Evolutionary conservation across 2,329 filamentous ascomycete genomes (phyloP).

Genomic region (Plenodomus lindquistii): DNA sequence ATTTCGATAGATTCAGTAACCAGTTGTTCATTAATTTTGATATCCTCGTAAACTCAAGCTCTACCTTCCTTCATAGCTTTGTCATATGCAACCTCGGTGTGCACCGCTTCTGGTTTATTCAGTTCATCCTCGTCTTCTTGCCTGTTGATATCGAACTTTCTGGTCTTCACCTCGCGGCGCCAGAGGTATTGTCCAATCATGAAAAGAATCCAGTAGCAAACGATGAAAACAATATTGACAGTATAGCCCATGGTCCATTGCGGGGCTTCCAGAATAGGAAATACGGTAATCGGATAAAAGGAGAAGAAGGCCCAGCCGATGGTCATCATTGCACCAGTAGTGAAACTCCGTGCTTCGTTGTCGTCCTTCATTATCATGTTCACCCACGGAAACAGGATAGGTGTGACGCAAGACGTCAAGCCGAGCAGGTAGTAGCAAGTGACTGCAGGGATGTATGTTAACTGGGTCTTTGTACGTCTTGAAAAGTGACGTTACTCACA

Average conservation of each 20-base stretch:
- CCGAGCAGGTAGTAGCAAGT: slow-evolving; percentile 29
- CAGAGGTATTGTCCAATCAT: slow-evolving; percentile 38
- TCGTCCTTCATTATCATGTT: slow-evolving; percentile 40
- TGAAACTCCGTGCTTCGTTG: slow-evolving; percentile 47
- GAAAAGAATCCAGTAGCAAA: slow-evolving; percentile 37
- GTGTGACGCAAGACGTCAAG: slow-evolving; percentile 29
- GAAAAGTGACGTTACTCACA: slow-evolving; percentile 29
- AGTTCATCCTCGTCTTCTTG: slow-evolving; percentile 8
- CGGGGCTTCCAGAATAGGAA: slow-evolving; percentile 34
- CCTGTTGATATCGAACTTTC: slow-evolving; percentile 20
- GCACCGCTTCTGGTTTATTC: slow-evolving; percentile 7
- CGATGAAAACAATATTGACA: slow-evolving; percentile 27
- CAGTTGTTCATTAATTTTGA: too few species aligned
- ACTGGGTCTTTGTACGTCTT: too few species aligned
- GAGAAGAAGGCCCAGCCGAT: slow-evolving; percentile 34
- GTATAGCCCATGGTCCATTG: slow-evolving; percentile 35
- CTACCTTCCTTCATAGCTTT: too few species aligned
- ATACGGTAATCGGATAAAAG: slow-evolving; percentile 35
- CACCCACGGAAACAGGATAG: slow-evolving; percentile 31
- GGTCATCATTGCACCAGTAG: slow-evolving; percentile 45
- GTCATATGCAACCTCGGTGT: background rate
- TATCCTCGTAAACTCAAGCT: too few species aligned
- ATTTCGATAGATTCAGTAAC: too few species aligned
- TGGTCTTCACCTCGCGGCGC: slow-evolving; percentile 28
- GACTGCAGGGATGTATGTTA: slow-evolving; percentile 17